Percentiles rank a stretch among this genome's conserved stretches.
Conservation (phyloP, 805 yeast genomes). For the Zygosaccharomyces kombuchaensis region DNA sequence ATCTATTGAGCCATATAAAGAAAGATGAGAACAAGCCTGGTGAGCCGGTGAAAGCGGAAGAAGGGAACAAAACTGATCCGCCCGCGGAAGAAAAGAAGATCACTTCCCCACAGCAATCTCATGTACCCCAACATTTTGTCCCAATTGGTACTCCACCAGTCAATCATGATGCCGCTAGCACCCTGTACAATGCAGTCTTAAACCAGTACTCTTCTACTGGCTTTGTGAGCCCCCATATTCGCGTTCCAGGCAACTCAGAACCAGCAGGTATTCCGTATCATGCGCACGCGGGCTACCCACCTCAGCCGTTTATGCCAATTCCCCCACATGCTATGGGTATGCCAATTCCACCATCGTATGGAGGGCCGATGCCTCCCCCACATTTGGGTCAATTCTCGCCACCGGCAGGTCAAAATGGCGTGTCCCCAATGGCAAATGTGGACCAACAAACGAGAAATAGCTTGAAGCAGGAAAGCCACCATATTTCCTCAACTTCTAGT, state of each 20-base stretch:
- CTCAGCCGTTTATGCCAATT: conserved; percentile 11
- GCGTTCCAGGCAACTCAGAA: conserved; percentile 6
- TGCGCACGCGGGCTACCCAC: conserved; percentile 21
- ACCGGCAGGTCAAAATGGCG: conserved; percentile 3
- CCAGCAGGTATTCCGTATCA: conserved; percentile 30
- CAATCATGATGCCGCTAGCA: conserved; percentile 24
- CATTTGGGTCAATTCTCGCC: conserved; percentile 15
- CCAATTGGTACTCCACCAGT: background rate
- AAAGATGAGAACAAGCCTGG: conserved; percentile 20
- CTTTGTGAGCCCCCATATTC: conserved; percentile 5
- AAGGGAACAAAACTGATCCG: background rate
- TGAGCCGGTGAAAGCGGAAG: background rate
- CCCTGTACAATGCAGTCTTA: conserved; percentile 34
- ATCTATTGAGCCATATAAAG: conserved; percentile 44
- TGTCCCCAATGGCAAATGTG: background rate
- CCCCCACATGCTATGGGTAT: conserved; percentile 17
- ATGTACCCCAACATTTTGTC: background rate
- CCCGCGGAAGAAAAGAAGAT: conserved; percentile 2
- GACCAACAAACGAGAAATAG: conserved; percentile 15
- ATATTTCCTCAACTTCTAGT: background rate
- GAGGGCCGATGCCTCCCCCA: conserved; percentile 13
- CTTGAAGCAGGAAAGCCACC: conserved; percentile 8
- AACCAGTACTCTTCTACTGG: conserved; percentile 24
- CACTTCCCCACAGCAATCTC: background rate
- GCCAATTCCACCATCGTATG: conserved; percentile 19